Evolutionary conservation across 176 grass and related monocot genomes (phyloP), one percentile per base, ranked within the genome.

Genomic region (Aegilops sharonensis): DNA sequence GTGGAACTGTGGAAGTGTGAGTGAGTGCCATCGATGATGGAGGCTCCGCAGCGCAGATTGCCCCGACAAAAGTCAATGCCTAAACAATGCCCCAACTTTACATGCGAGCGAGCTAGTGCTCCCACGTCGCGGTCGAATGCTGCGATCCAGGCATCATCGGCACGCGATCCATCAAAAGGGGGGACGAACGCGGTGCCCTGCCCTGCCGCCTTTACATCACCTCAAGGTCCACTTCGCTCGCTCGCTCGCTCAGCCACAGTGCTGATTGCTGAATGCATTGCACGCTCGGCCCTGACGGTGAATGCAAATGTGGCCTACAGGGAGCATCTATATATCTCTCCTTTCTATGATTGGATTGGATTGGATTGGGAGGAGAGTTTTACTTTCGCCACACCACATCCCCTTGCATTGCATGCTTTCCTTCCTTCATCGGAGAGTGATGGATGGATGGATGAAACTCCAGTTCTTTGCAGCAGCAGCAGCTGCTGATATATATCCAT

Each of bases 61-160:
- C 9, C 72, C 65, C 66, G 59, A 43, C 75, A 14, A 48, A 63
- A 77, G 89, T 91, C 89, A 91, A 91, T 81, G 81, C 48, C 59
- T 8, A 66, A 68, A 64, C 50, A 78, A 89, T 69, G 79, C 27
- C 17, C 50, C 10, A 54, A 15, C 75, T 78, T 82, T 90, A 78
- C 72, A 57, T 78, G 24, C 71, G 35, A 23, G 40, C 20, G 62
- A 32, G 64, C 24, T 69, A 88, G 89, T 91, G 81, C 85, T 81
- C 68, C 29, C 29, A 37, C 15, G 85, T 88, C 89, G 18, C 77
- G 27, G 89, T 81, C 89, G 32, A 63, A 75, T 18, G 64, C 70
- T 85, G 40, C 23, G 61, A 64, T n/a, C 72, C 72, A 76, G 72
- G 72, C 72, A 75, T 32, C 76, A 37, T n/a, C 50, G 25, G 81